Conservation (phyloP, 768 basidiomycete genomes). For the Boletellus emodensis region DNA sequence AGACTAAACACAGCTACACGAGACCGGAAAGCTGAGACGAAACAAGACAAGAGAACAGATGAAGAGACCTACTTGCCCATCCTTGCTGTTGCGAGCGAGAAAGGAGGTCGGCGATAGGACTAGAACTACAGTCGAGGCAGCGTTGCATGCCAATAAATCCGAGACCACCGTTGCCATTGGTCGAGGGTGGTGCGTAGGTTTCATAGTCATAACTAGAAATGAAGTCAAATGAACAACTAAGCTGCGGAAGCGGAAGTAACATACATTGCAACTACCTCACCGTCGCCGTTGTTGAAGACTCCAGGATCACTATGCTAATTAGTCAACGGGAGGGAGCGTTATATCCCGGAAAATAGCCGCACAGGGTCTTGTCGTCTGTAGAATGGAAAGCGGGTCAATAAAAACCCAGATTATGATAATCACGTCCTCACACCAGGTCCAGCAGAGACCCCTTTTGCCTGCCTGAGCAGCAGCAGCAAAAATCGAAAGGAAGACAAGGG, state of each 20-base stretch:
- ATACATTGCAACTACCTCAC: slow-evolving; percentile 34
- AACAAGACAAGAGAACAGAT: too few relatives aligned
- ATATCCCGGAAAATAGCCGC: background rate
- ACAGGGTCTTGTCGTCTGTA: slow-evolving; percentile 31
- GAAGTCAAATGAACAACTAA: background rate
- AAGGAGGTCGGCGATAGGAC: slow-evolving; percentile 30
- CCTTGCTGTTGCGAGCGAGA: slow-evolving; percentile 30
- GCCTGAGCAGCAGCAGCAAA: slow-evolving; percentile 25
- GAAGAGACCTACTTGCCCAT: slow-evolving; percentile 28
- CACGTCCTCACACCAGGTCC: slow-evolving; percentile 32
- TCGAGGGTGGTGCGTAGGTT: slow-evolving; percentile 33
- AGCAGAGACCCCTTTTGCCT: slow-evolving; percentile 37
- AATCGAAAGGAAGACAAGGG: slow-evolving; percentile 14
- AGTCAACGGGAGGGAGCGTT: background rate
- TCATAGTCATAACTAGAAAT: slow-evolving; percentile 30
- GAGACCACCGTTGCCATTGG: slow-evolving; percentile 35
- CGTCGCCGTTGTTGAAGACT: slow-evolving; percentile 30
- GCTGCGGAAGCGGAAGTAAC: background rate
- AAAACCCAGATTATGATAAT: background rate
- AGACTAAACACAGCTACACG: slow-evolving; percentile 31
- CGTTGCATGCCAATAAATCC: slow-evolving; percentile 39
- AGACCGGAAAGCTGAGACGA: background rate
- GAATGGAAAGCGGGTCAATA: background rate
- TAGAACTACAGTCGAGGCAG: slow-evolving; percentile 35
- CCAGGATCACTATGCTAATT: slow-evolving; percentile 24